Conservation (phyloP, 495 filamentous ascomycete species). For the Penicillium pancosmium region DNA sequence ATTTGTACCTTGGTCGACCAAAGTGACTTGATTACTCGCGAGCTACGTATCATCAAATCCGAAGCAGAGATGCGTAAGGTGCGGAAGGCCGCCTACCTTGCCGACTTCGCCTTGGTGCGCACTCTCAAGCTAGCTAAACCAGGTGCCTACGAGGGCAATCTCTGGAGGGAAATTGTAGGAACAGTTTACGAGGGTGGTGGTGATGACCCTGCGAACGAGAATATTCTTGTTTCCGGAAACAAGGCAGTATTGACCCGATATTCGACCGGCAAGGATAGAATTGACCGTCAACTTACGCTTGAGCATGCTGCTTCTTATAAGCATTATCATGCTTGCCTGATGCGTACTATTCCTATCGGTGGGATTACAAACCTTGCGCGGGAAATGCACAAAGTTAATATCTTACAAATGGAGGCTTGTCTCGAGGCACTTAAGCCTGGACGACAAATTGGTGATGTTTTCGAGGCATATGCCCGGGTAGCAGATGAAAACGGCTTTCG, state of each 20-base stretch:
- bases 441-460: slow-evolving; percentile 25
- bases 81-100: slow-evolving; percentile 29
- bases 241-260: slow-evolving; percentile 31
- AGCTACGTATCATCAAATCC: slow-evolving; percentile 28
- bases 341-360: slow-evolving; percentile 29
- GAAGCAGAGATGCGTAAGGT: slow-evolving; percentile 28
- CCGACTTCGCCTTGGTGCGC: slow-evolving; percentile 26
- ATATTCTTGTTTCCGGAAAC: slow-evolving; percentile 32
- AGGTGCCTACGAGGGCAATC: slow-evolving; percentile 28
- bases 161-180: slow-evolving; percentile 20
- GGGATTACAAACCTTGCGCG: slow-evolving; percentile 27
- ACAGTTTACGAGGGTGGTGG: slow-evolving; percentile 29
- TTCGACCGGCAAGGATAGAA: slow-evolving; percentile 26
- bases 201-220: slow-evolving; percentile 31
- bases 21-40: slow-evolving; percentile 25
- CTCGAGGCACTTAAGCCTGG: slow-evolving; percentile 28
- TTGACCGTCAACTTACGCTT: slow-evolving; percentile 27
- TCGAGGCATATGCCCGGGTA: slow-evolving; percentile 28
- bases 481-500: slow-evolving; percentile 31
- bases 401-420: slow-evolving; percentile 28
- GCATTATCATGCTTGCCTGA: slow-evolving; percentile 29
- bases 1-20: slow-evolving; percentile 24
- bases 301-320: slow-evolving; percentile 30
- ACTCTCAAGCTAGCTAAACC: slow-evolving; percentile 28
- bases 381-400: slow-evolving; percentile 24